Conservation (phyloP, 805 yeast species). For the Clavispora fructus region DNA sequence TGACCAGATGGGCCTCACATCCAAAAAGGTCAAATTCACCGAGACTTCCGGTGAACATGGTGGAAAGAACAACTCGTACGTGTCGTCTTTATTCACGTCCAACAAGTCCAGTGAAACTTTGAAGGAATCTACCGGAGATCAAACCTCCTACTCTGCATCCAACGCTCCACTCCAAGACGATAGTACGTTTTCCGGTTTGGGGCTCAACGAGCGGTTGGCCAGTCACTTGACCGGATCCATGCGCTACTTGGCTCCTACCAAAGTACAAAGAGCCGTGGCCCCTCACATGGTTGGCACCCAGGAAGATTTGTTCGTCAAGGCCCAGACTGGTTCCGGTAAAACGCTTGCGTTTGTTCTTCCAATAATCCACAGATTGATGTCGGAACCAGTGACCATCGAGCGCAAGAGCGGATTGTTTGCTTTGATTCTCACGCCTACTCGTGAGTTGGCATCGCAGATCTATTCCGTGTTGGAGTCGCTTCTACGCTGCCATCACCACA, state of each 20-base stretch:
- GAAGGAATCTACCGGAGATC: constrained; percentile 44
- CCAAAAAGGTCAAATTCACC: constrained; percentile 34
- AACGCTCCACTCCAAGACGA: constrained; percentile 81
- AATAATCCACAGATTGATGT: constrained; percentile 66
- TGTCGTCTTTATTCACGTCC: constrained; percentile 73
- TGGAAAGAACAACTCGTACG: constrained; percentile 58
- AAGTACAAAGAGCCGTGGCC: constrained; percentile 75
- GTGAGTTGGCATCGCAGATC: constrained; percentile 91
- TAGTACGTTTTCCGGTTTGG: constrained; percentile 67
- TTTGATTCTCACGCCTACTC: constrained; percentile 82
- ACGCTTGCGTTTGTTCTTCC: constrained; percentile 87
- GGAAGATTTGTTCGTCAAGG: constrained; percentile 80
- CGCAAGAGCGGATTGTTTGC: constrained; percentile 86
- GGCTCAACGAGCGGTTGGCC: constrained; percentile 51
- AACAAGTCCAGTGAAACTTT: constrained; percentile 45
- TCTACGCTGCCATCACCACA: constrained; percentile 70
- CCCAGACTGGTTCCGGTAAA: constrained; percentile 98
- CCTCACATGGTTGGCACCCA: constrained; percentile 47
- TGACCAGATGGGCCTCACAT: constrained; percentile 12
- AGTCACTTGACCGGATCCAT: constrained; percentile 53
- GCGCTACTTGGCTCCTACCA: constrained; percentile 66
- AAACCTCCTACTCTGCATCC: constrained; percentile 50
- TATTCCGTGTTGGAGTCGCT: constrained; percentile 72
- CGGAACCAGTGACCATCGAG: constrained; percentile 35
- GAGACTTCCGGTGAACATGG: constrained; percentile 50